Percentiles rank a stretch among this genome's conserved stretches.
Evolutionary conservation across 495 filamentous ascomycete species (phyloP).

Genomic region (Trichocladium uniseriatum): DNA sequence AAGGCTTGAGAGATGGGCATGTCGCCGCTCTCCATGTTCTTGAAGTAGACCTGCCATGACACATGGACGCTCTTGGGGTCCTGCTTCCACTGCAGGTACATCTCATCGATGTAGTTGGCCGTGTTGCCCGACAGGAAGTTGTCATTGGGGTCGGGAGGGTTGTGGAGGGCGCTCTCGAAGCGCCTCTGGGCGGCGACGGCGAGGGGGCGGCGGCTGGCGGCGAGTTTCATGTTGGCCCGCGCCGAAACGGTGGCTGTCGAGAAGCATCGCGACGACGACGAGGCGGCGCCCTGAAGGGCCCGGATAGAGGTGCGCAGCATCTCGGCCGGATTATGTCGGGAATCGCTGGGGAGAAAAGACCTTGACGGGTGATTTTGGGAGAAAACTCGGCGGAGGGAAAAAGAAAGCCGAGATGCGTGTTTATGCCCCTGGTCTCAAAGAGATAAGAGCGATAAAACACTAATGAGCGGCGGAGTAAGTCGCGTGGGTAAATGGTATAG

Average conservation of each 20-base stretch:
- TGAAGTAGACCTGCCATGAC: slow-evolving; percentile 99
- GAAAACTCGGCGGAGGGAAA: slow-evolving; percentile 6
- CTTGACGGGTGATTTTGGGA: slow-evolving; percentile 2
- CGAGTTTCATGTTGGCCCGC: slow-evolving; percentile 23
- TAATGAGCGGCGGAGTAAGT: slow-evolving; percentile 48
- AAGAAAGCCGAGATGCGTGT: slow-evolving; percentile 7
- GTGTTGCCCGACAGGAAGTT: slow-evolving; percentile 91
- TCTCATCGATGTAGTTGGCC: slow-evolving; percentile 98
- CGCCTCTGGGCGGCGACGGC: slow-evolving; percentile 41
- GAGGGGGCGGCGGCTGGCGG: slow-evolving; percentile 40
- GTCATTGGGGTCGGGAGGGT: slow-evolving; percentile 69
- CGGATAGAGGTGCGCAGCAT: slow-evolving; percentile 38
- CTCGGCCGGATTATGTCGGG: slow-evolving; percentile 31
- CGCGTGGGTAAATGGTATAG: slow-evolving; percentile 13
- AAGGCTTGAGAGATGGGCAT: slow-evolving; percentile 97
- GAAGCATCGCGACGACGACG: slow-evolving; percentile 27
- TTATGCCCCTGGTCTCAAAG: slow-evolving; percentile 8
- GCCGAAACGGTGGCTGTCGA: slow-evolving; percentile 36
- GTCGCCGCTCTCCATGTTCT: slow-evolving; percentile 95
- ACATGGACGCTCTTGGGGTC: slow-evolving; percentile 90
- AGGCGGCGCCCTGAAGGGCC: slow-evolving; percentile 23
- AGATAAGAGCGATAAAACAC: slow-evolving; percentile 21
- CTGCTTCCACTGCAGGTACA: slow-evolving; percentile 95
- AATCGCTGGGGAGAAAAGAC: neutral
- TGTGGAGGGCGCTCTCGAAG: slow-evolving; percentile 36